Evolutionary conservation across 176 grass and related monocot genomes (phyloP).

Genomic region (Oryza australiensis): DNA sequence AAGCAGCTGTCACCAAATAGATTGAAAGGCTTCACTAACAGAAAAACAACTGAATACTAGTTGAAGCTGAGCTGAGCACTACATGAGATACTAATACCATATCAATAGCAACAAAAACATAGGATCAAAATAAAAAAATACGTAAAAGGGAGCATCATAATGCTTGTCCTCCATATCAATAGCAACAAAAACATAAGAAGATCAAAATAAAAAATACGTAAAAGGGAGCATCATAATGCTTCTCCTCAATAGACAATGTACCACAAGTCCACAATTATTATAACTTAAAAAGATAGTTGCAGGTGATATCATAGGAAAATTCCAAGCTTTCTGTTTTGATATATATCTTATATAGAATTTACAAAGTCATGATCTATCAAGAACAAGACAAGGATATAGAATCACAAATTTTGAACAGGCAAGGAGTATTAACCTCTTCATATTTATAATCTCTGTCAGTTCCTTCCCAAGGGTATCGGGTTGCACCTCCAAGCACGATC

Average conservation of each 20-base stretch:
- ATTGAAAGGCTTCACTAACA: constrained; percentile 34
- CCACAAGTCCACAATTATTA: not conserved
- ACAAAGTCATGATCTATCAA: not conserved
- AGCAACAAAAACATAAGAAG: not conserved
- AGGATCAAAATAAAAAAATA: constrained; percentile 13
- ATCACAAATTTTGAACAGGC: not conserved
- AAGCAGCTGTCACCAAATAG: constrained; percentile 57
- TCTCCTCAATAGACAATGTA: constrained; percentile 1
- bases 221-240: not conserved
- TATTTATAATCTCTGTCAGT: constrained; percentile 94
- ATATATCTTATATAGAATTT: not conserved
- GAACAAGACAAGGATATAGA: not conserved
- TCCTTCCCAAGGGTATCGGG: constrained; percentile 82
- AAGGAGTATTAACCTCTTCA: constrained; percentile 58
- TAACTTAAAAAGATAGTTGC: not conserved
- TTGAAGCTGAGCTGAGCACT: not conserved
- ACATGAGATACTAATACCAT: not conserved
- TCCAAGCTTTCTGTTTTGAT: not conserved
- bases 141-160: not conserved
- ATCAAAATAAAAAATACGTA: not conserved
- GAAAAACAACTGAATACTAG: not conserved
- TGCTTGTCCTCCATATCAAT: not conserved
- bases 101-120: not conserved
- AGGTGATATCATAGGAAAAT: not conserved
- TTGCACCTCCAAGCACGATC: constrained; percentile 52